phyloP scores from a whole-genome alignment of 768 basidiomycete genomes.

The Tricholoma saponaceum region DNA sequence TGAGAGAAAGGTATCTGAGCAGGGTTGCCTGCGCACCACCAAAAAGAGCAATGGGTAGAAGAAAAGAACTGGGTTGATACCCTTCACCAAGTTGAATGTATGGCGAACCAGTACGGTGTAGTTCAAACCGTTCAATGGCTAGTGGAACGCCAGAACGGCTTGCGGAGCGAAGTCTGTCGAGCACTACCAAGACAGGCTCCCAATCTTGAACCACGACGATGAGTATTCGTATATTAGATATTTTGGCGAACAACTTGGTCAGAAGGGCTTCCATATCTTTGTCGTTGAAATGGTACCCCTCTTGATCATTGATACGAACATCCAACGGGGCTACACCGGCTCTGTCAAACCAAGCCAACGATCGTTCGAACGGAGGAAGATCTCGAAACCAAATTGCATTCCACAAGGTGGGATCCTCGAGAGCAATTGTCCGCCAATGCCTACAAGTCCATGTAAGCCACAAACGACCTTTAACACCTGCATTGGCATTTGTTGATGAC shows the following conservation, averaged over 20 bases:
- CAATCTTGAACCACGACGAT: constrained; percentile 54
- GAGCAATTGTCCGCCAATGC: constrained; percentile 47
- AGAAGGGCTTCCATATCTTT: constrained; percentile 45
- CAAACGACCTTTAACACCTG: constrained; percentile 37
- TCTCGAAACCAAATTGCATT: constrained; percentile 65
- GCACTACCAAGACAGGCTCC: constrained; percentile 46
- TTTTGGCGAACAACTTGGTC: constrained; percentile 44
- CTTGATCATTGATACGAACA: constrained; percentile 51
- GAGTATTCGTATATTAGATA: constrained; percentile 56
- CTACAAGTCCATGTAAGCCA: constrained; percentile 56
- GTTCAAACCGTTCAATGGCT: constrained; percentile 57
- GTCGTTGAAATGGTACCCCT: constrained; percentile 31
- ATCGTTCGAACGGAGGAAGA: constrained; percentile 42
- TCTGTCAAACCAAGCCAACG: constrained; percentile 54
- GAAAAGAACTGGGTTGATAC: constrained; percentile 31
- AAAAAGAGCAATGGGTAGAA: constrained; percentile 38
- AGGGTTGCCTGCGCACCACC: constrained; percentile 42
- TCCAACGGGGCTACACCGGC: constrained; percentile 54
- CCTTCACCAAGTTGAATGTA: constrained; percentile 41
- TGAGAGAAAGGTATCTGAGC: constrained; percentile 50
- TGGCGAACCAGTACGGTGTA: constrained; percentile 53
- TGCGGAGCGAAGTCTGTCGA: constrained; percentile 43
- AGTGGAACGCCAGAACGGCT: constrained; percentile 31
- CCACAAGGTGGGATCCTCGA: constrained; percentile 53
- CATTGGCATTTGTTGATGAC: constrained; percentile 35